Evolutionary conservation across 192 early-diverging fungal species (phyloP).

Genomic region (Entomortierella parvispora): DNA sequence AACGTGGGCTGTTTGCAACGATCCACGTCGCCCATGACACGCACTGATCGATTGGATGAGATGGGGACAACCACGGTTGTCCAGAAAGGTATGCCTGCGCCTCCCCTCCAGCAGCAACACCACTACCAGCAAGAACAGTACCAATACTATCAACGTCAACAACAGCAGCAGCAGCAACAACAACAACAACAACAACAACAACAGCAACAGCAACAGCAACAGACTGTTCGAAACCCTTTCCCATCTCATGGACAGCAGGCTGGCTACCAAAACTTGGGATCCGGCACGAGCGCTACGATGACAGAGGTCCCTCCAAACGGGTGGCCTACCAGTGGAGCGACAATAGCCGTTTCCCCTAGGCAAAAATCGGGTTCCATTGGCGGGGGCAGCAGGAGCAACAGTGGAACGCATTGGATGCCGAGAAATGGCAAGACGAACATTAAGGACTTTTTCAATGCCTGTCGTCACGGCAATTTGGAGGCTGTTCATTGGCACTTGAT

Average conservation of each 20-base stretch:
- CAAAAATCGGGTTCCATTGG: too few species aligned
- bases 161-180: slow-evolving; percentile 9
- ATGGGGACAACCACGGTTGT: too few species aligned
- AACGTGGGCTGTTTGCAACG: too few species aligned
- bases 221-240: too few species aligned
- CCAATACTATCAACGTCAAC: background rate
- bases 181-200: slow-evolving; percentile 9
- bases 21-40: too few species aligned
- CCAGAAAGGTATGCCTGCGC: background rate
- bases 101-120: background rate
- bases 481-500: slow-evolving; percentile 40
- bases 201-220: slow-evolving; percentile 2
- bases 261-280: too few species aligned
- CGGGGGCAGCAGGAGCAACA: slow-evolving; percentile 7
- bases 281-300: too few species aligned
- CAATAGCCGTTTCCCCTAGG: too few species aligned
- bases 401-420: slow-evolving; percentile 13
- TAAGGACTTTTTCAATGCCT: slow-evolving; percentile 35
- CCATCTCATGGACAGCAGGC: too few species aligned
- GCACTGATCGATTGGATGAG: too few species aligned
- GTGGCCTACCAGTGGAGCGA: too few species aligned
- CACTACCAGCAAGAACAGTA: background rate
- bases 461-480: slow-evolving; percentile 26
- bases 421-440: slow-evolving; percentile 28
- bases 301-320: too few species aligned